Evolutionary conservation across 2,329 filamentous ascomycete genomes (phyloP).

Genomic region (Claviceps spartinae): DNA sequence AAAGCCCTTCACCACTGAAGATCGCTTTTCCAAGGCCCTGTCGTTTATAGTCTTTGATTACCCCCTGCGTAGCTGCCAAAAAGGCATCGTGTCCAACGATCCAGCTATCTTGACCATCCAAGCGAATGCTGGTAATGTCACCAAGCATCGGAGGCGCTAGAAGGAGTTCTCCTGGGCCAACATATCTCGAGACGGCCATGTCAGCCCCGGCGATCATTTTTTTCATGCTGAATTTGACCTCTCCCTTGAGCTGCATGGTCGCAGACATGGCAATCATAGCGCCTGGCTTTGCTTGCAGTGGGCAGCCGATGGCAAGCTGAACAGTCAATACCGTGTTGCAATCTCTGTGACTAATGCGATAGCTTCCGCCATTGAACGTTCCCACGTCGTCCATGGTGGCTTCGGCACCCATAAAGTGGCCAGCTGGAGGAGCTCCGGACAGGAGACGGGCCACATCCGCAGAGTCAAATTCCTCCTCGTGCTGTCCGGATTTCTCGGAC

Average conservation of each 20-base stretch:
- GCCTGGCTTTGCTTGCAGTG: conserved; percentile 67
- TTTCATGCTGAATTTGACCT: conserved; percentile 76
- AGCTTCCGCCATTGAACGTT: conserved; percentile 94
- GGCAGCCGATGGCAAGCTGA: conserved; percentile 80
- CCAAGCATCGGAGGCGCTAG: conserved; percentile 69
- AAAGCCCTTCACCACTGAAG: conserved; percentile 86
- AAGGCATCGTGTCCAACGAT: conserved; percentile 77
- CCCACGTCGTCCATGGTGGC: conserved; percentile 70
- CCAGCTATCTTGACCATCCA: conserved; percentile 65
- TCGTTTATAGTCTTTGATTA: conserved; percentile 74
- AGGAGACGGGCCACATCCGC: conserved; percentile 19
- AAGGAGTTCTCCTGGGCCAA: conserved; percentile 80
- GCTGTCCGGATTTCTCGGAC: conserved; percentile 15
- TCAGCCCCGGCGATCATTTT: conserved; percentile 79
- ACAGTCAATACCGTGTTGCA: conserved; percentile 81
- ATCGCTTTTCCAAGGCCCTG: conserved; percentile 82
- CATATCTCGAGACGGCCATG: conserved; percentile 65
- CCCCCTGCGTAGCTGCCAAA: conserved; percentile 72
- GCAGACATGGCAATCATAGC: conserved; percentile 93
- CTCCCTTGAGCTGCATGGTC: conserved; percentile 70
- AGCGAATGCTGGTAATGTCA: conserved; percentile 68
- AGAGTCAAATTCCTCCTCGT: conserved; percentile 12
- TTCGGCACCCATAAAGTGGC: conserved; percentile 49
- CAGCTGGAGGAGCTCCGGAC: conserved; percentile 26
- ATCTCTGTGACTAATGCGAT: conserved; percentile 83